Base-by-base conservation (phyloP, 2,329 filamentous ascomycete genomes). In the Pseudogymnoascus sp. region DNA sequence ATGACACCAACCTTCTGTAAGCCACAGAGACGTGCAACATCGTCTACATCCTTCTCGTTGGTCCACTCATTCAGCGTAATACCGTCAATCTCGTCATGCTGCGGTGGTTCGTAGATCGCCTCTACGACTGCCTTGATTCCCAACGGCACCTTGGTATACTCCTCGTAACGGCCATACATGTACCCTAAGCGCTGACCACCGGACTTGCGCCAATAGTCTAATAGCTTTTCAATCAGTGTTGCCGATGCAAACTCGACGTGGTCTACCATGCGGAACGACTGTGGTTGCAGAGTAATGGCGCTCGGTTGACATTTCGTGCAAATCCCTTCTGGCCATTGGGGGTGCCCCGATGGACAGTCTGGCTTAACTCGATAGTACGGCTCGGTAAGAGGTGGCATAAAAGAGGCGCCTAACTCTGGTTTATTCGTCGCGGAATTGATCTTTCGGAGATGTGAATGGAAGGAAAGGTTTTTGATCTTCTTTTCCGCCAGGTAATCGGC, bases 281-380 rank as follows among this genome's bases (percentile, higher is more conserved):
- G 95, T 4, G 92, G 92, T 73, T 98, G 93, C 62, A 99, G 79
- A 10, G 92, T 96, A 73, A 99, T 99, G 64, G 95, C 93, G 68
- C 93, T 96, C 6, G 95, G 95, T 74, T 99, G 96, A 71, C 95
- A 99, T 75, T 98, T 99, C 65, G 91, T 96, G 79, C 95, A 99
- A 69, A 99, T 98, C 14, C 95, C 95, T 71, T 96, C 92, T 2
- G 95, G 95, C 87, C 95, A 99, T 45, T 89, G 85, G 16, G 92
- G 89, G 77, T 99, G 95, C 1, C 95, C 95, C 0, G 92, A 93
- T 0, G 96, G 93, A 73, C 95, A 99, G 71, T 96, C 87, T 61
- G 84, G 87, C 75, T 87, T 90, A 65, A 99, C 93, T 70, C 93
- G 86, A 76, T 92, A 97, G 76, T 90, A 97, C 0, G 93, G 93